Conservation (phyloP, 1,284 basidiomycete species). For the Volvariella volvacea region DNA sequence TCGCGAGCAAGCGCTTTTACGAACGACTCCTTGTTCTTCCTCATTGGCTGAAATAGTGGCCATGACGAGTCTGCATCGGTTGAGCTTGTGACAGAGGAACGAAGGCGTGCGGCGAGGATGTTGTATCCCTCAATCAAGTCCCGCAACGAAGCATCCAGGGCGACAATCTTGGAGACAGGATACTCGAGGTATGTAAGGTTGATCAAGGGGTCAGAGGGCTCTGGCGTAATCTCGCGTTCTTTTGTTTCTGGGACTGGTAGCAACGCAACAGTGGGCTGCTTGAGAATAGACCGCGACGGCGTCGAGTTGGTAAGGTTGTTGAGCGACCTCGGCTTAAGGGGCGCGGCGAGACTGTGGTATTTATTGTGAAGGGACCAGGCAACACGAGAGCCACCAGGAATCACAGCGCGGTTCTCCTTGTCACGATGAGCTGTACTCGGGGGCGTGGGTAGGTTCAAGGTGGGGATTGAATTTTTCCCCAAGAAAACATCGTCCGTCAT, state of each 20-base stretch:
- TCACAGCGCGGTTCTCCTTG: constrained; percentile 40
- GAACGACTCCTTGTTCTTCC: constrained; percentile 42
- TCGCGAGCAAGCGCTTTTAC: constrained; percentile 54
- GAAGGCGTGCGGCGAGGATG: constrained; percentile 55
- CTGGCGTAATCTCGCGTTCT: constrained; percentile 60
- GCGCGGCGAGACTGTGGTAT: constrained; percentile 40
- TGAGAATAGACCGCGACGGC: constrained; percentile 60
- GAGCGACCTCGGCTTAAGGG: constrained; percentile 25
- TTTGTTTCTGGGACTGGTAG: constrained; percentile 33
- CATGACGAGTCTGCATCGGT: constrained; percentile 54
- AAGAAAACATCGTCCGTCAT: no score
- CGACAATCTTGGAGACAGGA: constrained; percentile 53
- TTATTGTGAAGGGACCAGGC: constrained; percentile 54
- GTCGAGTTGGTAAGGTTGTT: constrained; percentile 29
- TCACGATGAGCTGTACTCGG: constrained; percentile 50
- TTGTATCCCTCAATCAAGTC: constrained; percentile 69
- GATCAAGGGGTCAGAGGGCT: constrained; percentile 59
- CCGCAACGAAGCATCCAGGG: constrained; percentile 35
- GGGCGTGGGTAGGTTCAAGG: constrained; percentile 54
- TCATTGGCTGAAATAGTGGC: constrained; percentile 64
- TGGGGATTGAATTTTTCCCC: constrained; percentile 7
- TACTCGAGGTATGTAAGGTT: constrained; percentile 55
- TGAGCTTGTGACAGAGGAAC: constrained; percentile 37
- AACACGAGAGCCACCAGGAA: constrained; percentile 33
- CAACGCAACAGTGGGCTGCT: constrained; percentile 33